Evolutionary conservation across 208 protist species (phyloP).

Genomic region (Leishmania arabica): DNA sequence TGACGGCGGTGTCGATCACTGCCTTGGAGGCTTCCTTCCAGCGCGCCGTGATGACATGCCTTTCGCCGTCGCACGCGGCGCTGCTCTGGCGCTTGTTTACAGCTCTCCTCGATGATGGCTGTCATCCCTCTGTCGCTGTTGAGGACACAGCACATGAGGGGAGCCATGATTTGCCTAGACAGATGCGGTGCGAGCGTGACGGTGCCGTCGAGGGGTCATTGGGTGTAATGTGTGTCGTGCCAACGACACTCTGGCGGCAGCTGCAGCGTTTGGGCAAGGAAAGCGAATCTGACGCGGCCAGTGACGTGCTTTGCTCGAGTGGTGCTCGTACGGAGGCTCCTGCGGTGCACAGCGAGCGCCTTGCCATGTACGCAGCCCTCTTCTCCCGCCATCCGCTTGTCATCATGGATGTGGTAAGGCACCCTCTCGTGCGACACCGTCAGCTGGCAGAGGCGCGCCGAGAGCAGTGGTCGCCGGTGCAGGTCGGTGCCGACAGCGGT

Average conservation of each 20-base stretch:
- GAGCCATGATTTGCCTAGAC: not conserved
- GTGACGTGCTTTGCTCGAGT: not conserved
- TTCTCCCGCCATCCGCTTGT: slow-evolving; percentile 16
- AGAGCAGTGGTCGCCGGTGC: not conserved
- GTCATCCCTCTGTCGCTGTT: not conserved
- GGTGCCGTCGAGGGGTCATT: not conserved
- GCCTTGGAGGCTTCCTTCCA: not conserved
- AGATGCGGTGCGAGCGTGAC: not conserved
- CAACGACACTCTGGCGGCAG: not conserved
- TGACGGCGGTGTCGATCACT: slow-evolving; percentile 4
- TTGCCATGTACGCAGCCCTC: slow-evolving; percentile 4
- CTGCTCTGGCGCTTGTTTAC: slow-evolving; percentile 5
- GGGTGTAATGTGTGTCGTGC: not conserved
- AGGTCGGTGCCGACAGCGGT: not conserved
- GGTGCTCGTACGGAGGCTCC: not conserved
- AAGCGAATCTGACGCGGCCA: not conserved
- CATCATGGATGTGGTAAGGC: slow-evolving; percentile 1
- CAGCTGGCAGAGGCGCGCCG: not conserved
- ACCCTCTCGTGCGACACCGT: slow-evolving; percentile 22
- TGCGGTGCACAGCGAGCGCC: slow-evolving; percentile 8
- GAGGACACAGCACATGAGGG: not conserved
- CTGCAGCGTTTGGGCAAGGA: not conserved
- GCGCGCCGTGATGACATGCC: not conserved
- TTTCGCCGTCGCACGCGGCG: not conserved
- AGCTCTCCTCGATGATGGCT: slow-evolving; percentile 4